Evolutionary conservation across 352 stramenopile species (phyloP).

Genomic region (Phytopythium mirpurense): DNA sequence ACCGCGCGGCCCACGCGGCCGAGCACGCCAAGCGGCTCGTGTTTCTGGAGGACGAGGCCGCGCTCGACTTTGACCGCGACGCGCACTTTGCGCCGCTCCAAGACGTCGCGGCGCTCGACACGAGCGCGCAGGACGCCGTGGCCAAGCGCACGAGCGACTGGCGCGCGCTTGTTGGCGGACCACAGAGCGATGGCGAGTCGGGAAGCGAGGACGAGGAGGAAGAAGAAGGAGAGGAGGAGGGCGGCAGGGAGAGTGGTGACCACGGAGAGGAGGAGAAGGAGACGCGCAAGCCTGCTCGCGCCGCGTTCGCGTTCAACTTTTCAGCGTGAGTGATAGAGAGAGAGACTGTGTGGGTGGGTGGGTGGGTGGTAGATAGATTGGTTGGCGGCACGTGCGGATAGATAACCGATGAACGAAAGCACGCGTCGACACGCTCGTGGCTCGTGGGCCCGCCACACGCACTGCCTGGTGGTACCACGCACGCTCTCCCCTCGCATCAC

Average conservation of each 20-base stretch:
- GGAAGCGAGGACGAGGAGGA: slow-evolving; percentile 23
- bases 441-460: too few species aligned
- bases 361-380: too few species aligned
- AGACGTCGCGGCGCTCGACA: slow-evolving; percentile 26
- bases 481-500: too few species aligned
- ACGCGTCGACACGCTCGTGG: not conserved
- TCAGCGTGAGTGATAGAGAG: slow-evolving; percentile 8
- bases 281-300: slow-evolving; percentile 9
- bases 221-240: slow-evolving; percentile 12
- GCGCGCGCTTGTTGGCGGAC: slow-evolving; percentile 25
- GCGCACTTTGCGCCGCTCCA: slow-evolving; percentile 51
- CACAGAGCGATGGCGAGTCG: slow-evolving; percentile 13
- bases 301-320: slow-evolving; percentile 42
- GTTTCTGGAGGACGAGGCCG: slow-evolving; percentile 51
- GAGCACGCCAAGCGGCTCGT: slow-evolving; percentile 69
- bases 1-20: slow-evolving; percentile 36
- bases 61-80: slow-evolving; percentile 60
- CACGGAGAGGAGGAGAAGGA: slow-evolving; percentile 16
- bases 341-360: not conserved
- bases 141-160: slow-evolving; percentile 36
- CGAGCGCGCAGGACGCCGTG: slow-evolving; percentile 25
- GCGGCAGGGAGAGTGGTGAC: not conserved
- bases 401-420: too few species aligned
- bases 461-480: too few species aligned
- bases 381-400: too few species aligned